phyloP scores from a whole-genome alignment of 1,139 yeast species.

The Yamadazyma triangularis region DNA sequence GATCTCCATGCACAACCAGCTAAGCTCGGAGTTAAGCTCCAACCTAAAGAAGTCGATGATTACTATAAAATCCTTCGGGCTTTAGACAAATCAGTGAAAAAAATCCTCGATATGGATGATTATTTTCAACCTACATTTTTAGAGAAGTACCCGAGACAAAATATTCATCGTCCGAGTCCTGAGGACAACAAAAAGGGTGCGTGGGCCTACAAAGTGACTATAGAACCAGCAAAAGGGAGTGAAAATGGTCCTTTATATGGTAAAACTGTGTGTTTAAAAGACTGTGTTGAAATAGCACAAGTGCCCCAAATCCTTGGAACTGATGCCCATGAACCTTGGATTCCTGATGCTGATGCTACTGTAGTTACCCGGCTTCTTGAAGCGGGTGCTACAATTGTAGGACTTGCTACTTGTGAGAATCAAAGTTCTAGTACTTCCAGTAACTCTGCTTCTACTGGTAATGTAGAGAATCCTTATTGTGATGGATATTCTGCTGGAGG shows the following conservation, averaged over 20 bases:
- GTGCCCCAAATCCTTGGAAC: constrained; percentile 34
- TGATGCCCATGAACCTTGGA: constrained; percentile 22
- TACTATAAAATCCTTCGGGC: constrained; percentile 24
- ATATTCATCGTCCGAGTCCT: constrained; percentile 17
- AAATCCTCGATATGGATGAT: constrained; percentile 22
- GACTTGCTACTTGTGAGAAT: constrained; percentile 34
- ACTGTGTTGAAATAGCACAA: constrained; percentile 26
- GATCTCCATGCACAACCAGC: constrained; percentile 22
- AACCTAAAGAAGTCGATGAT: constrained; percentile 22
- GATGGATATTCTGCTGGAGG: constrained; percentile 14
- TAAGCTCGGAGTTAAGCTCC: constrained; percentile 20
- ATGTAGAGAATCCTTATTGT: constrained; percentile 12
- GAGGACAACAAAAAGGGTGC: constrained; percentile 24
- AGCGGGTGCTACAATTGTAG: constrained; percentile 28
- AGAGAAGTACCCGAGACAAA: constrained; percentile 24
- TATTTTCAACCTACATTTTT: constrained; percentile 20
- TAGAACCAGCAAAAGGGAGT: too few relatives aligned
- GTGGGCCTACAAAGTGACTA: constrained; percentile 32
- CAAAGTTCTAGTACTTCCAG: constrained; percentile 31
- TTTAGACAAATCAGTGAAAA: constrained; percentile 25
- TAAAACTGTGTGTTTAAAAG: constrained; percentile 26
- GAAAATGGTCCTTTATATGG: constrained; percentile 26
- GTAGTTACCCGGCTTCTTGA: constrained; percentile 25
- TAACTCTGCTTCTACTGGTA: constrained; percentile 26
- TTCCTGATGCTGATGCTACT: constrained; percentile 30